Conservation (phyloP, 768 basidiomycete species). For the Coprinopsis sp. region DNA sequence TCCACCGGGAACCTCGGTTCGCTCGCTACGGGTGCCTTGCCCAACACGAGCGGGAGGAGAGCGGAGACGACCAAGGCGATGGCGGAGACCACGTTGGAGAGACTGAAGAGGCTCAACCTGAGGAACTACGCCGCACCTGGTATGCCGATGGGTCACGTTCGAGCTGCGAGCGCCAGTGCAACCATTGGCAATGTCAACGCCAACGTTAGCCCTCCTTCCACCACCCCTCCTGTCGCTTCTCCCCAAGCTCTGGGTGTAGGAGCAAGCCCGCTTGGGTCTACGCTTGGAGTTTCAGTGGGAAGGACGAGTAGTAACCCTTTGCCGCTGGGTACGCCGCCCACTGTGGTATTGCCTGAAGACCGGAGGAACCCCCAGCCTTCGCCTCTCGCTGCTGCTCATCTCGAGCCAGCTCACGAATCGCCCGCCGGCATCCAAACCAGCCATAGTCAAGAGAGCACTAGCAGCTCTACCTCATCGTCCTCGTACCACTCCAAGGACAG, state of each 20-base stretch:
- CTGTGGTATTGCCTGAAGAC: no score
- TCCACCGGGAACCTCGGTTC: background rate
- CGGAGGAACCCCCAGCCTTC: no score
- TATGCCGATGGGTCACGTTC: background rate
- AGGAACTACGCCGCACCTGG: conserved; percentile 50
- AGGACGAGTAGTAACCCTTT: background rate
- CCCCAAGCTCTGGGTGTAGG: no score
- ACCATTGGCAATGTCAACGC: no score
- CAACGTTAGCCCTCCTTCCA: no score
- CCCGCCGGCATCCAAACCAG: no score
- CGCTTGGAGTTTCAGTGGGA: no score
- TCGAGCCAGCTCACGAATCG: no score
- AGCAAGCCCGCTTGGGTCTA: background rate
- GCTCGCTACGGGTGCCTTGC: background rate
- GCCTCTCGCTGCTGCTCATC: no score
- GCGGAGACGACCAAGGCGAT: conserved; percentile 12
- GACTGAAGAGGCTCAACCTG: conserved; percentile 37
- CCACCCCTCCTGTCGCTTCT: no score
- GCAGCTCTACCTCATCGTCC: conserved; percentile 1
- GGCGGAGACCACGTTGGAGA: conserved; percentile 29
- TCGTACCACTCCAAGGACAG: background rate
- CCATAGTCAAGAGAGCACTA: no score
- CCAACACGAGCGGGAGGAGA: background rate
- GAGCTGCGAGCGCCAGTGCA: conserved; percentile 1
- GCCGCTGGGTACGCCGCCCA: background rate